A percentile compares a stretch with the other conserved stretches of the same genome.
Evolutionary conservation across 164 flowering plant genomes (phyloP).

Genomic region (Sextonia rubra): DNA sequence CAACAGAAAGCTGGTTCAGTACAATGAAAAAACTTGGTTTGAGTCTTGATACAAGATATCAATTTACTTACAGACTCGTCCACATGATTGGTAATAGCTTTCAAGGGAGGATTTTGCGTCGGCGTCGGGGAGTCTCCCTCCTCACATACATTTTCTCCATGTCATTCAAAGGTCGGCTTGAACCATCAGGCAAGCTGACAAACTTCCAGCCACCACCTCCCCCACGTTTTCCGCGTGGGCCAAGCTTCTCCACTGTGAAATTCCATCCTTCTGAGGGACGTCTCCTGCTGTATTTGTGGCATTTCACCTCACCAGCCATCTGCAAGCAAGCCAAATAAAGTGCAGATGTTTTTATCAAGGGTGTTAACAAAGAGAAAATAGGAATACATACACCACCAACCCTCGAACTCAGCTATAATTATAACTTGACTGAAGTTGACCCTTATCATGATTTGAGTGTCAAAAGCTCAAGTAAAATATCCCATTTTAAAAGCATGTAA

Average conservation of each 20-base stretch:
- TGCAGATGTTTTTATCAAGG: no score
- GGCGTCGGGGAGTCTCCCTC: constrained; percentile 68
- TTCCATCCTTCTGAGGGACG: constrained; percentile 79
- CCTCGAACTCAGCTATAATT: no score
- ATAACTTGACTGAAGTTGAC: no score
- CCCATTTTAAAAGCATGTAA: neutral
- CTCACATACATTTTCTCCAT: constrained; percentile 77
- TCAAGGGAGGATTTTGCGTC: constrained; percentile 61
- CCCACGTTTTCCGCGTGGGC: constrained; percentile 65
- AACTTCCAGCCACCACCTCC: constrained; percentile 89
- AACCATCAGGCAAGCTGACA: constrained; percentile 84
- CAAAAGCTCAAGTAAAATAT: no score
- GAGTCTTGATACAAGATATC: neutral
- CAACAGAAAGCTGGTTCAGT: neutral
- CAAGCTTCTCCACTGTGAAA: constrained; percentile 77
- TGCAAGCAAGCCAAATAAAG: constrained; percentile 23
- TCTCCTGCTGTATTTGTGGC: constrained; percentile 81
- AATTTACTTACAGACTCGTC: neutral
- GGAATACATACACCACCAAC: no score
- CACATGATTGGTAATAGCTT: neutral
- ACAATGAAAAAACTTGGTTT: neutral
- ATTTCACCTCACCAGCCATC: constrained; percentile 78
- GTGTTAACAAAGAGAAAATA: no score
- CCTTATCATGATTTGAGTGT: no score
- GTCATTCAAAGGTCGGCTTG: constrained; percentile 78